Conservation (phyloP, 345 rosid species). For the Punica granatum region DNA sequence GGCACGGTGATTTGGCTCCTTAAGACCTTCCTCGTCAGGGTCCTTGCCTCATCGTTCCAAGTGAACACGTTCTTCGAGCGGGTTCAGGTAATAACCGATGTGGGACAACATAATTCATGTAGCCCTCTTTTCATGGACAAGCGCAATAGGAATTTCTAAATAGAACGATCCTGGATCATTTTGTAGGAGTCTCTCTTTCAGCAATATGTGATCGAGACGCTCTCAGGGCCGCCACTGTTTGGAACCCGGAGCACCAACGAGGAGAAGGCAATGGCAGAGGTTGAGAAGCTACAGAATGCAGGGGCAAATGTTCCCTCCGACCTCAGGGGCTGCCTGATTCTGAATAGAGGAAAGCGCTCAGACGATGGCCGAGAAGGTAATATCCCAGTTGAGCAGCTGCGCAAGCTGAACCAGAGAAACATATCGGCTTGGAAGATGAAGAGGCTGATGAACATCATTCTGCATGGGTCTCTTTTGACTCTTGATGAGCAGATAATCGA, state of each 20-base stretch:
- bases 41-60: constrained; percentile 27
- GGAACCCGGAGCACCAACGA: constrained; percentile 8
- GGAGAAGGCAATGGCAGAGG: background rate
- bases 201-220: constrained; percentile 35
- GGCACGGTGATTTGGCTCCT: constrained; percentile 40
- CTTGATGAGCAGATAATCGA: constrained; percentile 36
- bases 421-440: constrained; percentile 46
- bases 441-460: constrained; percentile 30
- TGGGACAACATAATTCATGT: too few relatives aligned
- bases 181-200: constrained; percentile 25
- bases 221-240: constrained; percentile 28
- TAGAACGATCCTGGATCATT: too few relatives aligned
- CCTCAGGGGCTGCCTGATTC: constrained; percentile 17
- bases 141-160: too few relatives aligned
- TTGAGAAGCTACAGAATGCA: background rate
- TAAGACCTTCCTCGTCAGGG: constrained; percentile 41
- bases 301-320: background rate
- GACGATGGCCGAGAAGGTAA: constrained; percentile 20
- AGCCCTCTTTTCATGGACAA: too few relatives aligned
- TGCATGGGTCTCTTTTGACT: constrained; percentile 29
- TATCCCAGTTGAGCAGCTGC: constrained; percentile 26
- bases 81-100: constrained; percentile 21
- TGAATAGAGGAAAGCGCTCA: constrained; percentile 5
- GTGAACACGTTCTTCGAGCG: constrained; percentile 36
- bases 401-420: constrained; percentile 33